Conservation (phyloP, 73 alveolate genomes). For the Paramecium octaurelia region DNA sequence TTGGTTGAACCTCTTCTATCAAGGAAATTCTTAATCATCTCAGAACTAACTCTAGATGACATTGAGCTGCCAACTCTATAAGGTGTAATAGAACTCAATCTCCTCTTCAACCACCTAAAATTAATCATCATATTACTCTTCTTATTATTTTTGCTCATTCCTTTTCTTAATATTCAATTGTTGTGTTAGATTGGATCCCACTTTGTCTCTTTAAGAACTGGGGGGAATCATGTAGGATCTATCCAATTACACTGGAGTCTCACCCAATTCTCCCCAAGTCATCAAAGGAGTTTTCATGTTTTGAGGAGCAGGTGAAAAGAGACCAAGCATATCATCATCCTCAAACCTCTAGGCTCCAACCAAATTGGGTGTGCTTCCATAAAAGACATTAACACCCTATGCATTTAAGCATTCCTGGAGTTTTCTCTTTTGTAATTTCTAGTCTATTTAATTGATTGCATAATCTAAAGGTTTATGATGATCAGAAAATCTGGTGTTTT, state of each 20-base stretch:
- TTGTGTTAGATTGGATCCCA: neutral
- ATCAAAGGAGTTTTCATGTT: neutral
- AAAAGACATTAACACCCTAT: neutral
- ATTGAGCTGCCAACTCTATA: neutral
- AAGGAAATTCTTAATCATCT: neutral
- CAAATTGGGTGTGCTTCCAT: conserved; percentile 11
- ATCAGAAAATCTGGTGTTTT: neutral
- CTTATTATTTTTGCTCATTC: conserved; percentile 22
- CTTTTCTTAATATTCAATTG: neutral
- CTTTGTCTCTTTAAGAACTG: neutral
- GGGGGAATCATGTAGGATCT: conserved; percentile 2
- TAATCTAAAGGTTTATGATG: conserved; percentile 19
- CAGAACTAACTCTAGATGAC: conserved; percentile 22
- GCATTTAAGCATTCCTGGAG: neutral
- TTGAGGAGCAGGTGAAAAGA: conserved; percentile 28
- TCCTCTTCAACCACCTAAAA: neutral
- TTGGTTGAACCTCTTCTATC: neutral
- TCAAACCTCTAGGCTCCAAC: conserved; percentile 17
- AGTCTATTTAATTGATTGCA: neutral
- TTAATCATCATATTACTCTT: neutral
- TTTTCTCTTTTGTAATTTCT: neutral
- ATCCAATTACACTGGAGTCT: conserved; percentile 14
- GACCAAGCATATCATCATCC: conserved; percentile 16
- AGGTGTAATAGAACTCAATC: conserved; percentile 25
- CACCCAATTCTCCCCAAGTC: conserved; percentile 44